Evolutionary conservation across 2,329 filamentous ascomycete species (phyloP).

Genomic region (Scytalidium lignicola): DNA sequence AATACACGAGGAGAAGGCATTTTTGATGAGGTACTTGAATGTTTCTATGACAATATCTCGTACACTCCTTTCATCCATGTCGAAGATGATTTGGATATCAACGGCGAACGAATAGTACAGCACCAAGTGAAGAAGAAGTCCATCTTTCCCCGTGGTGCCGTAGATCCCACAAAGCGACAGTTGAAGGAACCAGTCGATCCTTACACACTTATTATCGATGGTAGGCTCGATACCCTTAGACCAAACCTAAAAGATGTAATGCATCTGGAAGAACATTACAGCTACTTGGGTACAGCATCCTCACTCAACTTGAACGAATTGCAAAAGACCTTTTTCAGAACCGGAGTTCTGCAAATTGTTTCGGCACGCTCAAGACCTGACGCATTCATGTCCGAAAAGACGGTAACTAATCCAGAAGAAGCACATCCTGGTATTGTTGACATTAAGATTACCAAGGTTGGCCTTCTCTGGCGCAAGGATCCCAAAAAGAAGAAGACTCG

Average conservation of each 20-base stretch:
- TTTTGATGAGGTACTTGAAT: slow-evolving; percentile 88
- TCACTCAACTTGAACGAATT: slow-evolving; percentile 74
- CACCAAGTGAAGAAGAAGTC: slow-evolving; percentile 62
- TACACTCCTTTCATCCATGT: slow-evolving; percentile 98
- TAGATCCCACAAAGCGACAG: slow-evolving; percentile 59
- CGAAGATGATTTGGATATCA: slow-evolving; percentile 82
- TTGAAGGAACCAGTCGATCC: slow-evolving; percentile 87
- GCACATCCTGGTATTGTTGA: slow-evolving; percentile 91
- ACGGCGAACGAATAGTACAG: slow-evolving; percentile 65
- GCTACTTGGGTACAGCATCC: slow-evolving; percentile 73
- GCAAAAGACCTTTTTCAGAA: slow-evolving; percentile 85
- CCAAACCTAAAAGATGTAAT: slow-evolving; percentile 90
- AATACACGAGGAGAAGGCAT: slow-evolving; percentile 90
- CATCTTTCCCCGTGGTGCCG: slow-evolving; percentile 59
- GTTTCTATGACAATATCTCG: slow-evolving; percentile 97
- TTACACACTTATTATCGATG: slow-evolving; percentile 89
- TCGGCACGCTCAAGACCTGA: slow-evolving; percentile 90
- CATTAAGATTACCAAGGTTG: slow-evolving; percentile 96
- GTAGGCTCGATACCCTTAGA: slow-evolving; percentile 74
- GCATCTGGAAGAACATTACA: slow-evolving; percentile 86
- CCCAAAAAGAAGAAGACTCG: slow-evolving; percentile 88
- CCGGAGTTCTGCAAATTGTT: slow-evolving; percentile 88
- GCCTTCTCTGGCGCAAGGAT: slow-evolving; percentile 90
- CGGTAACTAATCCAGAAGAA: slow-evolving; percentile 76
- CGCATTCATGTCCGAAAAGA: slow-evolving; percentile 87